Percentiles rank a stretch among this genome's conserved stretches.
These are phyloP conservation scores for Cymodocea nodosa DNA, from an alignment of 116 monocot genomes.

Conservation along the genomic window DNA sequence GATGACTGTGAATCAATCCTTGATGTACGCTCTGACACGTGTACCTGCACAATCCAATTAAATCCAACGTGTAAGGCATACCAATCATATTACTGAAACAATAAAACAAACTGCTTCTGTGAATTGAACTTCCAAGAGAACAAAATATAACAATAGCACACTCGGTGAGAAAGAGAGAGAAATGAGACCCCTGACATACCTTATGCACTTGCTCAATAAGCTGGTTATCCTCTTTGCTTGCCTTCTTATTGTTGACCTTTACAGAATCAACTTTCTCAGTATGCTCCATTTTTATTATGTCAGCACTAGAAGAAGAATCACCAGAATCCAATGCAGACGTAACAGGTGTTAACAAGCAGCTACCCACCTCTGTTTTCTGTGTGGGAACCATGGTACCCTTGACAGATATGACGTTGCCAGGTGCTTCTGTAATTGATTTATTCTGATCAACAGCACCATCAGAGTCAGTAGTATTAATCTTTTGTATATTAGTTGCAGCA, in stretches of 20 bases:
- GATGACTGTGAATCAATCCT: too few species aligned
- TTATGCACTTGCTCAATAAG: slow-evolving; percentile 22
- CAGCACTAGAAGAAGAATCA: slow-evolving; percentile 14
- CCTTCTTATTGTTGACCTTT: slow-evolving; percentile 26
- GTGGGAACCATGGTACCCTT: slow-evolving; percentile 3
- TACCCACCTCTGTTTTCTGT: slow-evolving; percentile 6
- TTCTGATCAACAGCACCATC: slow-evolving; percentile 8
- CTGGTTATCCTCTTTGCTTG: slow-evolving; percentile 24
- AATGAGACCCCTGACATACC: not conserved
- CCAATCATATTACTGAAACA: too few species aligned
- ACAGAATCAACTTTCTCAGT: slow-evolving; percentile 25
- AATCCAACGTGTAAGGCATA: too few species aligned
- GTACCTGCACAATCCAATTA: not conserved
- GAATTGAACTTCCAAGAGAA: not conserved
- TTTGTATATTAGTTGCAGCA: slow-evolving; percentile 8
- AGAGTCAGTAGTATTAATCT: slow-evolving; percentile 6
- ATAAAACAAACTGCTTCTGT: too few species aligned
- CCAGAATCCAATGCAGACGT: slow-evolving; percentile 10
- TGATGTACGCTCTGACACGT: too few species aligned
- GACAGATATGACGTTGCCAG: not conserved
- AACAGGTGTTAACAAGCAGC: slow-evolving; percentile 4
- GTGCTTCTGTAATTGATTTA: slow-evolving; percentile 8
- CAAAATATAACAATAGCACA: not conserved
- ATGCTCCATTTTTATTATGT: slow-evolving; percentile 23
- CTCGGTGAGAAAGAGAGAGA: not conserved